Conservation (phyloP, 23 red algal genomes). For the Chondrus crispus region DNA sequence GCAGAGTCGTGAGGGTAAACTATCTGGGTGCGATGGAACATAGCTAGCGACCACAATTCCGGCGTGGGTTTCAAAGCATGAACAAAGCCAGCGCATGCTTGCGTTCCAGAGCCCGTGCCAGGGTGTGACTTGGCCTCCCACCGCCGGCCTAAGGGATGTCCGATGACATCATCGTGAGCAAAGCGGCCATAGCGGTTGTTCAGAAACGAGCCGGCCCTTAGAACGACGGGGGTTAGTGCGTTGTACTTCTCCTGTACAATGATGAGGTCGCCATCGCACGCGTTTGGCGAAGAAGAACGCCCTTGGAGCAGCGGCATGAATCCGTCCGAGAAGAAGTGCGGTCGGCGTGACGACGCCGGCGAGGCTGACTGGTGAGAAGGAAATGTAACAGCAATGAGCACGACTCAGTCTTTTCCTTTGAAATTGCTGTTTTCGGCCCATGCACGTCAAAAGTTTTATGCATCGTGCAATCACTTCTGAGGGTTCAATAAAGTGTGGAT, state of each 20-base stretch:
- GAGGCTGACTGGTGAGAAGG: no score
- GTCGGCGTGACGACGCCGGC: no score
- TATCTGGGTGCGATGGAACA: conserved; percentile 90
- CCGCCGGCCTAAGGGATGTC: conserved; percentile 43
- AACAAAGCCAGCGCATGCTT: conserved; percentile 61
- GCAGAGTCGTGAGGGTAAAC: conserved; percentile 89
- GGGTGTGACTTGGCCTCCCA: conserved; percentile 24
- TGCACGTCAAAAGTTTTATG: no score
- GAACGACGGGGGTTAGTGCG: conserved; percentile 13
- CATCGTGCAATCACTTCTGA: no score
- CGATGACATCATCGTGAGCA: conserved; percentile 23
- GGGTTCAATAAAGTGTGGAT: no score
- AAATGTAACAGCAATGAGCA: no score
- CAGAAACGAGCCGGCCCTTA: background rate
- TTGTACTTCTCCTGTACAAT: conserved; percentile 58
- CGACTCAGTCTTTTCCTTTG: no score
- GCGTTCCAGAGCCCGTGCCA: background rate
- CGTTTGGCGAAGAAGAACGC: background rate
- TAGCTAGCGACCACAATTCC: conserved; percentile 68
- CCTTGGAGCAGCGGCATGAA: background rate
- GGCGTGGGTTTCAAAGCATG: conserved; percentile 63
- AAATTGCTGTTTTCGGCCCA: no score
- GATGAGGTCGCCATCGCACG: conserved; percentile 49
- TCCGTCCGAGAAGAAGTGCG: no score
- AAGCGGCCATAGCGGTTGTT: conserved; percentile 84